Conservation (phyloP, 306 rosid genomes). For the Quercus cerris region DNA sequence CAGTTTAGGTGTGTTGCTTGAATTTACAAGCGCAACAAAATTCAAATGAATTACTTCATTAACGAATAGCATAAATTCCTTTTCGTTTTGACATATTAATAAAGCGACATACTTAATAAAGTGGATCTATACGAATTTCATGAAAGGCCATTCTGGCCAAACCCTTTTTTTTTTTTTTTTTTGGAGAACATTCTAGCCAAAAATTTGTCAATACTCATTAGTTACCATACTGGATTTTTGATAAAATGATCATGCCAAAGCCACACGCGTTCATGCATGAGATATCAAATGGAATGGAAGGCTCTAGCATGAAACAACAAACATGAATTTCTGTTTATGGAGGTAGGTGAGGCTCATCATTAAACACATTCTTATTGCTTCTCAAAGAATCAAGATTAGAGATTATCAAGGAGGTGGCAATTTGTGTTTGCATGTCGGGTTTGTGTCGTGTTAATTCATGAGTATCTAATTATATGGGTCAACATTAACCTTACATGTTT, state of each 20-base stretch:
- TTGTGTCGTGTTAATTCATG: too few species aligned
- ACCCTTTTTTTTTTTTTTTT: too few species aligned
- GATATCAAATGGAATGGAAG: background rate
- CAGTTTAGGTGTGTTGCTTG: too few species aligned
- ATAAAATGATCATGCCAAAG: background rate
- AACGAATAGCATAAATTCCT: background rate
- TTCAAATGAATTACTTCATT: background rate
- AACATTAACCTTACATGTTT: too few species aligned
- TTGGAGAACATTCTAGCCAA: background rate
- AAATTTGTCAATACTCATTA: background rate
- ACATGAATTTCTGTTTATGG: background rate
- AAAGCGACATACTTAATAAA: background rate
- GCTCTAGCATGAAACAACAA: too few species aligned
- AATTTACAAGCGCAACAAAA: background rate
- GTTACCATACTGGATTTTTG: background rate
- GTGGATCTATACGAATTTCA: background rate
- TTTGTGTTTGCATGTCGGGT: too few species aligned
- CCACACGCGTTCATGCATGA: background rate
- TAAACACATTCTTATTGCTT: too few species aligned
- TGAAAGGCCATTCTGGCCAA: background rate
- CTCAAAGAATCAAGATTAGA: too few species aligned
- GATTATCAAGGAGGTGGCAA: too few species aligned
- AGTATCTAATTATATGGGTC: too few species aligned
- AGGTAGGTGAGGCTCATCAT: background rate
- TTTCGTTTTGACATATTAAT: background rate